A percentile compares a stretch with the other conserved stretches of the same genome.
These are phyloP conservation scores for Aspergillus leporis DNA, from an alignment of 495 filamentous ascomycete genomes.

Conservation along the genomic window DNA sequence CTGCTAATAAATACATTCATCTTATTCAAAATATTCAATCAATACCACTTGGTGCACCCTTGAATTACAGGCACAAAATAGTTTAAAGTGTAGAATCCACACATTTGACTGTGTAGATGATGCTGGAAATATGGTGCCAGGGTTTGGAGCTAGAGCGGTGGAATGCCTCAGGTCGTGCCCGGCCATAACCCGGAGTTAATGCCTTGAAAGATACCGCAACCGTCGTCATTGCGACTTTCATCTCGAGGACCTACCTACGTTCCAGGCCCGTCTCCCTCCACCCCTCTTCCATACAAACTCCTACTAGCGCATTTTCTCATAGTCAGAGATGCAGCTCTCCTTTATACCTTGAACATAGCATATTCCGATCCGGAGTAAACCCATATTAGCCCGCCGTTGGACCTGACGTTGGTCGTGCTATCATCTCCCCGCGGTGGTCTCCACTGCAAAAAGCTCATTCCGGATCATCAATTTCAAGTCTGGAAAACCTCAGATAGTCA, in stretches of 20 bases:
- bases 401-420: not conserved
- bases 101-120: not conserved
- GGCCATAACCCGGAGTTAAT: conserved; percentile 11
- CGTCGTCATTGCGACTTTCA: conserved; percentile 10
- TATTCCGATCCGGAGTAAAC: not conserved
- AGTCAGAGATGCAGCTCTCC: not conserved
- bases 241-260: not conserved
- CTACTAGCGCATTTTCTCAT: not conserved
- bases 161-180: not conserved
- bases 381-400: not conserved
- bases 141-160: not conserved
- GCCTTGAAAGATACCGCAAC: conserved; percentile 1
- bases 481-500: conserved; percentile 1
- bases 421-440: conserved; percentile 6
- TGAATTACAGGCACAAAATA: not conserved
- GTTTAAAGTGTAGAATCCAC: not conserved
- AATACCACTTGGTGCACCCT: not conserved
- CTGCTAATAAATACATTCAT: conserved; percentile 1
- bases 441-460: conserved; percentile 7
- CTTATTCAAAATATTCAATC: not conserved
- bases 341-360: not conserved
- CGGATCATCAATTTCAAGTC: not conserved
- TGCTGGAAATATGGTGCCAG: too few relatives aligned
- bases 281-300: not conserved
- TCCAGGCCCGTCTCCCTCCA: not conserved